Base-by-base conservation (phyloP, 148 eudicot genomes). In the Diospyros kaki region DNA sequence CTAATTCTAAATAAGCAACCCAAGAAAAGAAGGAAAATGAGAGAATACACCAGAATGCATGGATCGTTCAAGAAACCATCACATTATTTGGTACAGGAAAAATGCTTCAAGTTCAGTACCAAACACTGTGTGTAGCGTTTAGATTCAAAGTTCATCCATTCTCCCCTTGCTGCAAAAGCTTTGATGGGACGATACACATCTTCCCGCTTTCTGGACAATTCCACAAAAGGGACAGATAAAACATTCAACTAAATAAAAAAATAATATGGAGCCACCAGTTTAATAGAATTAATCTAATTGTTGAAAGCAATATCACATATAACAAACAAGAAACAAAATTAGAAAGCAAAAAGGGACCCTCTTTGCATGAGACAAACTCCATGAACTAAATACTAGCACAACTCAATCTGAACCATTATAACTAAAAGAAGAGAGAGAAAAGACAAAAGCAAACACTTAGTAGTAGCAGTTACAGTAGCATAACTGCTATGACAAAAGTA, bases 161-260 rank as follows among this genome's bases (percentile, higher is more conserved):
- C 91, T 53, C 96, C 96, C 80, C 81, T 87, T 63, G 86, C 71
- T 56, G 87, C 83, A 77, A 95, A 88, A 74, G 93, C 99, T 87
- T 90, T 95, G 77, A 95, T 73, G 69, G 86, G 92, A 79, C 92
- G 88, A 61, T 89, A 92, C 62, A 91, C 87, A 82, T 92, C 99
- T 73, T 95, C 97, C 14, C 93, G 94, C 80, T 86, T 89, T 73
- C 99, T 95, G 96, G 71, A 75, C 61, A 58, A 66, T 75, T 72
- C 66, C 58, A 86, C 10, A 69, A 76, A 56, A 81, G 70, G 54
- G 1, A 42, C 12, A 72, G 70, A 66, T 66, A 50, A 73, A 54
- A 72, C 75, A 8, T 13, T 66, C 43, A 68, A 14, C 41, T 15
- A 17, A 9, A 58, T 60, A 63, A 69, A 18, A 48, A 59, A 10